A percentile compares a stretch with the other conserved stretches of the same genome.
Evolutionary conservation across 257 asterid genomes (phyloP).

Genomic region (Marsdenia floribunda): DNA sequence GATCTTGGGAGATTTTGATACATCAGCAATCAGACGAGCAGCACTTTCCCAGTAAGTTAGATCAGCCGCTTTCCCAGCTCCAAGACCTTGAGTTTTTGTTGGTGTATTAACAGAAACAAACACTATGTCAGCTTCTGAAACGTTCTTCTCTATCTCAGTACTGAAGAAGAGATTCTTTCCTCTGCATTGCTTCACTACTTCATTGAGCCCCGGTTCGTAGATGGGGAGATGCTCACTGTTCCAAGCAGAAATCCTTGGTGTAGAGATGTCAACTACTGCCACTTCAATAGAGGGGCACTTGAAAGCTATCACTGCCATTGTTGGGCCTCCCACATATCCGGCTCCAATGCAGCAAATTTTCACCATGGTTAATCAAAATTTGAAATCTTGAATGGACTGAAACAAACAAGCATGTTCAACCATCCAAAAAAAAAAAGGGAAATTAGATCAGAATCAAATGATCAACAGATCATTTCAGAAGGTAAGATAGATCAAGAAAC

Average conservation of each 20-base stretch:
- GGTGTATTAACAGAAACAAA: conserved; percentile 63
- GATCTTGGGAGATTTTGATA: conserved; percentile 48
- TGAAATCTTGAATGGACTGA: not conserved
- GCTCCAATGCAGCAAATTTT: conserved; percentile 38
- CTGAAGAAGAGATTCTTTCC: conserved; percentile 60
- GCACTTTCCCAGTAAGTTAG: conserved; percentile 65
- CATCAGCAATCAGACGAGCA: conserved; percentile 63
- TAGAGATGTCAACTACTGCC: conserved; percentile 30
- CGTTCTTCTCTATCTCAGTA: conserved; percentile 48
- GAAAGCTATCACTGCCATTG: conserved; percentile 35
- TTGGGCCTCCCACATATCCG: conserved; percentile 37
- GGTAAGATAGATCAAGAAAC: not conserved
- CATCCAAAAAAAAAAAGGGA: not conserved
- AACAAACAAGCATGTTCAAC: conserved; percentile 5
- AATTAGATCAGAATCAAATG: not conserved
- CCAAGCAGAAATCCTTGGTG: conserved; percentile 30
- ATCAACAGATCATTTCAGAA: not conserved
- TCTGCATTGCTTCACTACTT: conserved; percentile 56
- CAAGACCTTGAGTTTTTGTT: conserved; percentile 55
- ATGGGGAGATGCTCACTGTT: conserved; percentile 58
- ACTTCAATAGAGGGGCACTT: conserved; percentile 30
- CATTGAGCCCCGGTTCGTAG: conserved; percentile 64
- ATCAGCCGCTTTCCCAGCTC: conserved; percentile 65
- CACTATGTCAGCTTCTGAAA: conserved; percentile 49
- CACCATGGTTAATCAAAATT: conserved; percentile 22